These are phyloP conservation scores for Chrysosporium queenslandicum DNA, from an alignment of 2,329 filamentous ascomycete species.

Conservation along the genomic window DNA sequence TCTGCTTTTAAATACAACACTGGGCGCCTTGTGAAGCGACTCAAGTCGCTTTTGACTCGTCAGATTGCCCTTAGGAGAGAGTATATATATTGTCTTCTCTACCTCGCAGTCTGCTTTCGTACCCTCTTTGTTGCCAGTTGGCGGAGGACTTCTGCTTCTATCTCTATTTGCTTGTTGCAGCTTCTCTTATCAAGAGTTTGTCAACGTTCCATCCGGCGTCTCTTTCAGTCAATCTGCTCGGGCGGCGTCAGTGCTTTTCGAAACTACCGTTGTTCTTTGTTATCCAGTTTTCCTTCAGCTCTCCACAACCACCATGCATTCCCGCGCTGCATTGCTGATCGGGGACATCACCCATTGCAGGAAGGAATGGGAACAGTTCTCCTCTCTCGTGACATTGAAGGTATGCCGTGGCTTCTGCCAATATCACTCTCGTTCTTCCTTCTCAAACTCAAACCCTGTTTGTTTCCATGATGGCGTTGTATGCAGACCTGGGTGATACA, in stretches of 20 bases:
- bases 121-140: not conserved
- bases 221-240: not conserved
- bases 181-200: not conserved
- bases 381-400: constrained; percentile 35
- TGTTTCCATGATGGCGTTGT: not conserved
- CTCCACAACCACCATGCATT: constrained; percentile 23
- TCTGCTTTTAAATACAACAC: too few relatives aligned
- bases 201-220: not conserved
- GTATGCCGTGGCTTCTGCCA: constrained; percentile 19
- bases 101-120: not conserved
- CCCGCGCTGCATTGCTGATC: constrained; percentile 37
- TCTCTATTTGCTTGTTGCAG: not conserved
- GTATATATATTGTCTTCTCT: not conserved
- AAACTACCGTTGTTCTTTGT: not conserved
- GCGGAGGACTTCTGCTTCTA: not conserved
- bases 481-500: constrained; percentile 6
- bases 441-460: constrained; percentile 1
- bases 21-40: not conserved
- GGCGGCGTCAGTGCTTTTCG: constrained; percentile 1
- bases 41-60: not conserved
- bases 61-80: not conserved
- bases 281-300: not conserved
- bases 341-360: constrained; percentile 36
- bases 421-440: not conserved
- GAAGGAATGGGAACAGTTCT: constrained; percentile 36